Base-by-base conservation (phyloP, 345 rosid genomes). In the Salix udensis region DNA sequence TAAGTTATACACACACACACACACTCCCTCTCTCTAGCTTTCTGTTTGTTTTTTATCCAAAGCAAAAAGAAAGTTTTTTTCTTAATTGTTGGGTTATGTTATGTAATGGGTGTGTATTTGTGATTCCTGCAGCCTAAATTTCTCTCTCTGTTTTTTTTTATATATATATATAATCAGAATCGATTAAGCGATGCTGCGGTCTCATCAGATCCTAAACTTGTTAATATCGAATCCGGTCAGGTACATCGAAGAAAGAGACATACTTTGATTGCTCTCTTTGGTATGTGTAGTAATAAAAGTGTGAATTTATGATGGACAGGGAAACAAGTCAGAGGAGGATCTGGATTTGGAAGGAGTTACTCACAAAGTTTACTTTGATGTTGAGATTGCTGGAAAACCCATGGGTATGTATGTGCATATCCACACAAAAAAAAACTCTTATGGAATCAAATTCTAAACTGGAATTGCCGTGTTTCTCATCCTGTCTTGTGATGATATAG, bases 181-280 rank as follows among this genome's bases (percentile, higher is more conserved):
- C 90, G 84, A 55, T 78, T 91, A 48, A 85, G 85, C 74, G 88
- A 88, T 80, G 85, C 82, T 36, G 84, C 87, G 65, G 82, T 84
- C 78, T 86, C 88, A 13, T 73, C 80, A 31, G 85, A 79, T 67
- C 79, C 83, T 75, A 80, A 85, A 75, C 65, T 78, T 72, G 68
- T 46, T 50, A 67, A 67, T 40, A 52, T 44, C 72, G 77, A 77
- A 76, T 68, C 84, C 23, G 75, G 37, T 80, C 81, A 83, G 87
- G 91, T 86, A 74, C 21, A 10, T 14, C 40, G 23, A 34, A 21
- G 23, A 34, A 21, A 55, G 34, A 21, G 64, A 44, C 7, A 26
- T 70, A 12, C 28, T 2, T 42, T 24, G 15, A 21, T 42, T 23
- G 40, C 50, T 13, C n/a, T 19, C 7, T 65, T 39, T 8, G 58